Conservation (phyloP, 441 rosid species). For the Erysimum cheiri region DNA sequence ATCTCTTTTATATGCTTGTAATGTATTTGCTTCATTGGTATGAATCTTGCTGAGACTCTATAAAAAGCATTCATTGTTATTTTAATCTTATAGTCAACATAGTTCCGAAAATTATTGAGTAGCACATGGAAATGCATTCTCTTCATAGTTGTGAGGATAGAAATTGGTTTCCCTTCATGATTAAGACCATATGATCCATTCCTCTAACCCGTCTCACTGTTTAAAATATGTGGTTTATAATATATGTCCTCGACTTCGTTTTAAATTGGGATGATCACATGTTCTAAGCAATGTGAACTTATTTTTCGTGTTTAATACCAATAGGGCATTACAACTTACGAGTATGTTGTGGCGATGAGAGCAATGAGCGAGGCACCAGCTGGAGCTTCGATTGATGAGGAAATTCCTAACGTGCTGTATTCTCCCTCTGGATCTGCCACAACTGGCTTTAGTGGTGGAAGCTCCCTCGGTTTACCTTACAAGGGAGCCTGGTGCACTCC, state of each 20-base stretch:
- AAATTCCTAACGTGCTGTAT: conserved; percentile 60
- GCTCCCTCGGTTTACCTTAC: conserved; percentile 71
- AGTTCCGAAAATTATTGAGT: conserved; percentile 3
- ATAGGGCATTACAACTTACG: conserved; percentile 80
- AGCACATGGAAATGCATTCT: conserved; percentile 17
- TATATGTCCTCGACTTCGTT: neutral
- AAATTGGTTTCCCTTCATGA: neutral
- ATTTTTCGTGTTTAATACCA: conserved; percentile 7
- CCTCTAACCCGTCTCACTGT: neutral
- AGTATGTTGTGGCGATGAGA: conserved; percentile 85
- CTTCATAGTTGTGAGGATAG: neutral
- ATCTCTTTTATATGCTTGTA: conserved; percentile 1
- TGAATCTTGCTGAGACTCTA: neutral
- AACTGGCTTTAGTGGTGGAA: conserved; percentile 77
- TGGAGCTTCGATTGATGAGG: conserved; percentile 69
- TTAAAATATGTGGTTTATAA: neutral
- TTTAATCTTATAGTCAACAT: neutral
- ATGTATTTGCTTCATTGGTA: neutral
- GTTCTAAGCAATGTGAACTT: conserved; percentile 7
- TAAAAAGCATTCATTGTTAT: neutral
- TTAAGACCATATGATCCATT: neutral
- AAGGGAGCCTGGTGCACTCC: conserved; percentile 88
- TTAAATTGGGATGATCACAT: neutral
- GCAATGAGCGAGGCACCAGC: conserved; percentile 80
- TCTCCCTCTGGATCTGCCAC: conserved; percentile 82